Conservation (phyloP, 2,329 filamentous ascomycete genomes). For the Claviceps fusiformis region DNA sequence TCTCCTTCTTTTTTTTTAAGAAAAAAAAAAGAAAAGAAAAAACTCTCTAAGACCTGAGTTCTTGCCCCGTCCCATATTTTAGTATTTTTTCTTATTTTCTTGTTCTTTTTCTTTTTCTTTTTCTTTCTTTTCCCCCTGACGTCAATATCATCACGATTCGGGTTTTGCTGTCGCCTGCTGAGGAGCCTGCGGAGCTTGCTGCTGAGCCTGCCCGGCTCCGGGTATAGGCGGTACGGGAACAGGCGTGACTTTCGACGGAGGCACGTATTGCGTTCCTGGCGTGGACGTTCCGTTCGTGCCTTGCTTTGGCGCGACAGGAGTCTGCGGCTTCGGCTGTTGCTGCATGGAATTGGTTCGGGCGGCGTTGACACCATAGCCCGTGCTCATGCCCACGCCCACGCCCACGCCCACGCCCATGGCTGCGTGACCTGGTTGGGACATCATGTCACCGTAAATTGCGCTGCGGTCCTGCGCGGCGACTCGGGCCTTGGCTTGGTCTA, state of each 20-base stretch:
- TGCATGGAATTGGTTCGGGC: conserved; percentile 23
- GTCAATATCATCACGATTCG: neutral
- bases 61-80: too few species aligned
- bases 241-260: conserved; percentile 29
- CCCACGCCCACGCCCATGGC: conserved; percentile 12
- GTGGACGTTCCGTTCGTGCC: conserved; percentile 24
- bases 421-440: conserved; percentile 31
- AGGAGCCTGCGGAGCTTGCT: conserved; percentile 6
- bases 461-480: conserved; percentile 31
- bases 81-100: neutral
- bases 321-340: conserved; percentile 23
- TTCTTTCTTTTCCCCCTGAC: neutral
- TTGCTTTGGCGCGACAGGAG: conserved; percentile 17
- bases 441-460: conserved; percentile 27
- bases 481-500: conserved; percentile 37
- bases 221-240: conserved; percentile 30
- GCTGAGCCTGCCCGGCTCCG: conserved; percentile 17
- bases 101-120: neutral
- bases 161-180: conserved; percentile 8
- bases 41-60: too few species aligned
- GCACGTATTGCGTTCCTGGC: conserved; percentile 17
- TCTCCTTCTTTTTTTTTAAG: neutral
- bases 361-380: conserved; percentile 19
- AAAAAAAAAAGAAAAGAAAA: too few species aligned
- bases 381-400: neutral